Conservation (phyloP, 805 yeast species). For the Kuraishia cidri region DNA sequence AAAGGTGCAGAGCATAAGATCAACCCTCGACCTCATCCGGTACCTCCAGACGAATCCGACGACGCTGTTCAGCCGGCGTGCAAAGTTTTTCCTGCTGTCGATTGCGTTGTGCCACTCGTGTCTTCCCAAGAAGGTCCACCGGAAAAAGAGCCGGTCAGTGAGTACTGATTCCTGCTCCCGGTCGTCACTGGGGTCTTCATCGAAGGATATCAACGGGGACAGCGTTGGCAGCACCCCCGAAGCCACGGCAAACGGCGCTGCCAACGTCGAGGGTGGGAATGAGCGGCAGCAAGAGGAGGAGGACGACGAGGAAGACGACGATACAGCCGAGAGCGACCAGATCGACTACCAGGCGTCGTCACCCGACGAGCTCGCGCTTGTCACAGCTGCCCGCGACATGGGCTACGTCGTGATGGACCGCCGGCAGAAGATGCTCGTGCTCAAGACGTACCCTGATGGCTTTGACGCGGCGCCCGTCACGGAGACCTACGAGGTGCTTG, state of each 20-base stretch:
- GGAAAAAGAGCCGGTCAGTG: too few species aligned
- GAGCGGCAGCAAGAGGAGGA: constrained; percentile 7
- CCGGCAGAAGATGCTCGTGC: constrained; percentile 45
- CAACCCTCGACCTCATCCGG: constrained; percentile 58
- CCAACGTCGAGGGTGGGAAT: constrained; percentile 7
- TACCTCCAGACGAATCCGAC: constrained; percentile 69
- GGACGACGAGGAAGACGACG: constrained; percentile 13
- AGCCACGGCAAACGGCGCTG: constrained; percentile 12
- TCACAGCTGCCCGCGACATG: constrained; percentile 90
- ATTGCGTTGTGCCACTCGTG: constrained; percentile 89
- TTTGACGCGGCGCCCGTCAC: constrained; percentile 52
- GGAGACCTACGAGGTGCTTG: constrained; percentile 69
- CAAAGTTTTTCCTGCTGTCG: constrained; percentile 70
- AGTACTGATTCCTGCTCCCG: too few species aligned
- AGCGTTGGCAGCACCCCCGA: constrained; percentile 10
- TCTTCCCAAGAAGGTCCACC: constrained; percentile 66
- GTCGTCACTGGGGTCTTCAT: too few species aligned
- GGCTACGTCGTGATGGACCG: constrained; percentile 81
- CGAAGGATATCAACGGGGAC: constrained; percentile 1
- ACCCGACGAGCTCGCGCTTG: constrained; percentile 93
- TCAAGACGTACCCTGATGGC: constrained; percentile 81
- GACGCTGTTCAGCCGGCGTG: constrained; percentile 59
- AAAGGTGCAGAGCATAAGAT: constrained; percentile 36
- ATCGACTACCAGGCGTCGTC: constrained; percentile 89
- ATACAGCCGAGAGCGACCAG: constrained; percentile 34